phyloP scores from a whole-genome alignment of 805 yeast genomes.

The Blastobotrys terrestris region DNA sequence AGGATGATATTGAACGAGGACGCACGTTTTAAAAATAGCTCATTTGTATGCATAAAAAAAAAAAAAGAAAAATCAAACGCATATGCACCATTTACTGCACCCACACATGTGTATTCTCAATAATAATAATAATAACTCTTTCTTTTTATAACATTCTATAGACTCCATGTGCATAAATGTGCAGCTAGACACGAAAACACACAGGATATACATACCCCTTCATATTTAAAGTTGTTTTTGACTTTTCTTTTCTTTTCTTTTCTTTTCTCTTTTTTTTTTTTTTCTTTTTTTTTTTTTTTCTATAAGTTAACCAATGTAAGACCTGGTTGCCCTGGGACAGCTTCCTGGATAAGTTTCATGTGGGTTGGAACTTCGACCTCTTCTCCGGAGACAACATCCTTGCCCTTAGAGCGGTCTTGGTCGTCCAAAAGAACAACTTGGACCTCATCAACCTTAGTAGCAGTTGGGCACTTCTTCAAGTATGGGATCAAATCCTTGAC shows the following conservation, averaged over 20 bases:
- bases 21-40: not conserved
- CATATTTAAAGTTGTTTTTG: too few relatives aligned
- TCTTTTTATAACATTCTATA: not conserved
- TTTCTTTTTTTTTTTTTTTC: not conserved
- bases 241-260: too few relatives aligned
- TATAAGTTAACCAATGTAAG: conserved; percentile 62
- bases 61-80: not conserved
- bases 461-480: conserved; percentile 60
- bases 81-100: not conserved
- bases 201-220: not conserved
- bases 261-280: not conserved
- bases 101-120: not conserved
- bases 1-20: conserved; percentile 7
- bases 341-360: conserved; percentile 66
- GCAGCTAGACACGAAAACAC: not conserved
- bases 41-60: not conserved
- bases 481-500: conserved; percentile 50
- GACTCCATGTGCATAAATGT: not conserved
- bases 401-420: conserved; percentile 54
- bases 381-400: conserved; percentile 61
- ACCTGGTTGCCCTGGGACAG: conserved; percentile 94
- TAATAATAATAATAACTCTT: not conserved
- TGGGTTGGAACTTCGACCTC: conserved; percentile 54
- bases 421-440: conserved; percentile 57
- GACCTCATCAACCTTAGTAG: conserved; percentile 48